Conservation (phyloP, 2,329 filamentous ascomycete species). For the Clarireedia homoeocarpa region DNA sequence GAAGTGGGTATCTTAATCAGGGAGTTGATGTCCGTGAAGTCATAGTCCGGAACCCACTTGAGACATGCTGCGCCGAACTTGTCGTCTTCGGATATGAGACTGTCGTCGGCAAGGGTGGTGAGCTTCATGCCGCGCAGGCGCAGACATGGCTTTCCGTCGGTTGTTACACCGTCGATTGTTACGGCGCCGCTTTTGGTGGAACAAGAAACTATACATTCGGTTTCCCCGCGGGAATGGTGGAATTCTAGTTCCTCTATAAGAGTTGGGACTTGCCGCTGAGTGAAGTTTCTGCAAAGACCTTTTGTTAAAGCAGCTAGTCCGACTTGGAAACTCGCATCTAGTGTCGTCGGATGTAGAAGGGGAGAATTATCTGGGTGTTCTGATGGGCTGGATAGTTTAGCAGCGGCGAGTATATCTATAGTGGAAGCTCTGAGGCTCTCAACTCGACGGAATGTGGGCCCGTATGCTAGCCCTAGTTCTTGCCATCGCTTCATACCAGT, state of each 20-base stretch:
- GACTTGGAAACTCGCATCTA: neutral
- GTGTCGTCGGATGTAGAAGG: neutral
- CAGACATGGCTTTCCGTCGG: neutral
- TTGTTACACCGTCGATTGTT: neutral
- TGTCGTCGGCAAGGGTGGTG: neutral
- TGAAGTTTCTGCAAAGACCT: neutral
- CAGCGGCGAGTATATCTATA: neutral
- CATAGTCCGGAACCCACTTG: neutral
- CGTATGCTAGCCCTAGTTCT: slow-evolving; percentile 19
- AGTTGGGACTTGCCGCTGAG: neutral
- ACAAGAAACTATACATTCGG: neutral
- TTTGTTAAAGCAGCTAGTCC: neutral
- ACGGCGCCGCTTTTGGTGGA: neutral
- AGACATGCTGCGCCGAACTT: neutral
- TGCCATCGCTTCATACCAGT: slow-evolving; percentile 10
- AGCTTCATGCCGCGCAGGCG: neutral
- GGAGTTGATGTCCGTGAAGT: neutral
- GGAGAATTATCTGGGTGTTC: neutral
- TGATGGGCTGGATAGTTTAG: neutral
- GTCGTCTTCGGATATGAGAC: neutral
- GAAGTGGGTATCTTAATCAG: neutral
- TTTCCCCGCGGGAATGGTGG: neutral
- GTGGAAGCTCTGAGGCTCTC: slow-evolving; percentile 1
- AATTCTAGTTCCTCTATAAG: neutral
- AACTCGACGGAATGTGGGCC: slow-evolving; percentile 17